Evolutionary conservation across 75 land plant species (phyloP).

Genomic region (Cryptomeria japonica): DNA sequence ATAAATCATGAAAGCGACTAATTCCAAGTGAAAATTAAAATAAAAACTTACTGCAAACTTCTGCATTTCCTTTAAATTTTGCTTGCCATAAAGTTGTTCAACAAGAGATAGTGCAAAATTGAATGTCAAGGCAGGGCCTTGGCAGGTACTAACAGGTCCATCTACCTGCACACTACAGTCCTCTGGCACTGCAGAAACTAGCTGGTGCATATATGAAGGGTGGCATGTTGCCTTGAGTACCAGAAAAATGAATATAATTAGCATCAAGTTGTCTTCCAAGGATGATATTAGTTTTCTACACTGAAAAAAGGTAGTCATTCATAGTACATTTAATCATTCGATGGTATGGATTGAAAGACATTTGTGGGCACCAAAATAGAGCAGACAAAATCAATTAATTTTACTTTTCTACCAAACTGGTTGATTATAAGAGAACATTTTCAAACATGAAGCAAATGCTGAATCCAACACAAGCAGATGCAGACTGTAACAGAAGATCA

Average conservation of each 20-base stretch:
- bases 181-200: conserved; percentile 59
- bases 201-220: conserved; percentile 71
- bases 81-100: conserved; percentile 74
- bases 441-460: background rate
- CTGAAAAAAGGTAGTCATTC: background rate
- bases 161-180: conserved; percentile 70
- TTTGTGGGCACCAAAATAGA: background rate
- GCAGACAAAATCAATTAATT: background rate
- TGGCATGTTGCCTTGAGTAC: conserved; percentile 71
- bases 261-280: background rate
- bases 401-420: background rate
- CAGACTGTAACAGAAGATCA: background rate
- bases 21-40: background rate
- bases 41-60: conserved; percentile 39
- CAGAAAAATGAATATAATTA: conserved; percentile 11
- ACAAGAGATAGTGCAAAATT: conserved; percentile 73
- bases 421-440: background rate
- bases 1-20: background rate
- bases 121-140: conserved; percentile 76
- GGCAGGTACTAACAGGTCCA: conserved; percentile 73
- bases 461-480: too few species aligned
- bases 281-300: background rate
- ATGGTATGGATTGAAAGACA: background rate
- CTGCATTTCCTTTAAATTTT: conserved; percentile 38
- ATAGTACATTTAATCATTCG: background rate